A percentile compares a stretch with the other conserved stretches of the same genome.
Evolutionary conservation across 2,329 filamentous ascomycete species (phyloP).

Genomic region (Xylaria sp.): DNA sequence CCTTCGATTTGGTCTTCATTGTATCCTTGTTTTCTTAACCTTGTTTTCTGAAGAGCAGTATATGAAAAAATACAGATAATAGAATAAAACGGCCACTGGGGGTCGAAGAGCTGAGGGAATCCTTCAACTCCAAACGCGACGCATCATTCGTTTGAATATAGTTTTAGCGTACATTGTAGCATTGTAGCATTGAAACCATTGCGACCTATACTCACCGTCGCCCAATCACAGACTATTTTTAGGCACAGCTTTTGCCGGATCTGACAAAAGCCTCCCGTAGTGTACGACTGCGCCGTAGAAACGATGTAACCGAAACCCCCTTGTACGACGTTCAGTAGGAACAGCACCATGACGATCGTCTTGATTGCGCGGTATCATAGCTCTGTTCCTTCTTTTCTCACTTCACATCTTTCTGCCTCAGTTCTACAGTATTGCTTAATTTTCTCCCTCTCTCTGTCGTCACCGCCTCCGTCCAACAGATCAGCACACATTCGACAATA

Average conservation of each 20-base stretch:
- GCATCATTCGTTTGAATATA: neutral
- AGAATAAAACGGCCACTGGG: neutral
- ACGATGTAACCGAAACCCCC: neutral
- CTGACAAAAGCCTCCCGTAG: neutral
- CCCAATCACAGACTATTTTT: neutral
- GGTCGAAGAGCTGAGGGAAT: neutral
- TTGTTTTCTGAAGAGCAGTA: neutral
- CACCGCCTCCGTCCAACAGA: neutral
- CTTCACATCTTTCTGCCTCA: neutral
- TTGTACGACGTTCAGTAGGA: neutral
- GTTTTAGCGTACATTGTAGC: neutral
- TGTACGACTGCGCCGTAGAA: neutral
- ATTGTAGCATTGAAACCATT: neutral
- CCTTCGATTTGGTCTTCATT: neutral
- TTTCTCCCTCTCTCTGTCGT: neutral
- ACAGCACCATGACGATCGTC: neutral
- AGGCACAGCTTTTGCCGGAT: neutral
- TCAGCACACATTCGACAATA: neutral
- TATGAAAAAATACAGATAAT: neutral
- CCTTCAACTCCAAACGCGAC: neutral
- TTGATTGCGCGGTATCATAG: neutral
- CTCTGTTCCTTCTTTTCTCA: neutral
- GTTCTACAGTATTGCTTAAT: neutral
- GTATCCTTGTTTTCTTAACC: neutral
- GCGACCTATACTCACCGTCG: neutral